These are phyloP conservation scores for Aspergillus quadricinctus DNA, from an alignment of 2,329 filamentous ascomycete species.

Conservation along the genomic window DNA sequence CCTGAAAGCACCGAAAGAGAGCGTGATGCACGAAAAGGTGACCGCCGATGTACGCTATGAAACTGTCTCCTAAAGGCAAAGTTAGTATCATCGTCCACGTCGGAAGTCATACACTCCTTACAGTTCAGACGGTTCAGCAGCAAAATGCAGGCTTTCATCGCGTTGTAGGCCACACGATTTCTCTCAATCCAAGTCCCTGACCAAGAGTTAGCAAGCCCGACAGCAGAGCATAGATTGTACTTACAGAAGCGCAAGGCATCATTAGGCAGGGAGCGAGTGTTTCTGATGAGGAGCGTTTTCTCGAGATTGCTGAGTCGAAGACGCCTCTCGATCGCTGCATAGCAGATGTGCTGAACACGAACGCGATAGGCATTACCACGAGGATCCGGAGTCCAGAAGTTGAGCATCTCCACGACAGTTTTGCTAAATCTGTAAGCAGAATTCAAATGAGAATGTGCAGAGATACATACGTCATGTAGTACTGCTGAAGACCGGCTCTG, in stretches of 20 bases:
- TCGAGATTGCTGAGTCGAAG: conserved; percentile 18
- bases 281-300: conserved; percentile 14
- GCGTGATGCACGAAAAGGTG: too few relatives aligned
- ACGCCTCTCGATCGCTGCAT: conserved; percentile 18
- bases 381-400: conserved; percentile 18
- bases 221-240: conserved; percentile 7
- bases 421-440: conserved; percentile 10
- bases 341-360: conserved; percentile 16
- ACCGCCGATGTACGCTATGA: too few relatives aligned
- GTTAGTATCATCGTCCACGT: too few relatives aligned
- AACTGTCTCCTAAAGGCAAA: too few relatives aligned
- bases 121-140: conserved; percentile 5
- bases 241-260: conserved; percentile 24
- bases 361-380: conserved; percentile 13
- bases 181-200: conserved; percentile 19
- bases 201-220: conserved; percentile 4
- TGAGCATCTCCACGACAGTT: conserved; percentile 13
- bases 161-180: conserved; percentile 17
- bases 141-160: conserved; percentile 18
- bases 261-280: conserved; percentile 11
- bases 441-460: background rate
- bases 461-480: conserved; percentile 22
- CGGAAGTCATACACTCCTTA: too few relatives aligned
- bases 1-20: too few relatives aligned
- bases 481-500: conserved; percentile 23